phyloP scores from a whole-genome alignment of 1,284 basidiomycete genomes.

The Bjerkandera adusta region DNA sequence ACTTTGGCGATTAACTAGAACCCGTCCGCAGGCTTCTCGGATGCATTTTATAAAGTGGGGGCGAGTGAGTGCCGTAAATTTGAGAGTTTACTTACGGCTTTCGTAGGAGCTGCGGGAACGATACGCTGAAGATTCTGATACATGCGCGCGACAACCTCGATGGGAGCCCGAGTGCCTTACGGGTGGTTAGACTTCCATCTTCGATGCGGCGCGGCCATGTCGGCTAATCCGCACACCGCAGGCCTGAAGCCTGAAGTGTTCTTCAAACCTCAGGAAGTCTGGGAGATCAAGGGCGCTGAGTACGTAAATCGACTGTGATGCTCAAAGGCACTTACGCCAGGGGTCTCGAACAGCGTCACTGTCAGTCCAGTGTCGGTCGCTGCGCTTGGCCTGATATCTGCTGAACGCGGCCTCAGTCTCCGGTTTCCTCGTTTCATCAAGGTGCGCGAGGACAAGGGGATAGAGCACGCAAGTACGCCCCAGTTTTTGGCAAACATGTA shows the following conservation, averaged over 20 bases:
- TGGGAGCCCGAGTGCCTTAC: conserved; percentile 62
- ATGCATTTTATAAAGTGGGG: conserved; percentile 77
- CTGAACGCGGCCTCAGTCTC: conserved; percentile 72
- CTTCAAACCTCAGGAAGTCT: conserved; percentile 85
- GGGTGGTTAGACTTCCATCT: conserved; percentile 47
- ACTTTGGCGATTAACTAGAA: neutral
- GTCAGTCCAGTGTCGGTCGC: conserved; percentile 88
- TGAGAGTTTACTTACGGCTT: conserved; percentile 8
- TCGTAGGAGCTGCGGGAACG: conserved; percentile 53
- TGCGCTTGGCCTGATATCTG: conserved; percentile 67
- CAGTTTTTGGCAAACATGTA: conserved; percentile 73
- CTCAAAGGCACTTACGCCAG: neutral
- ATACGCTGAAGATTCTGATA: conserved; percentile 65
- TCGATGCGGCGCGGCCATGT: neutral
- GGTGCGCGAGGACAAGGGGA: conserved; percentile 76
- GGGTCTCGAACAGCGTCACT: conserved; percentile 59
- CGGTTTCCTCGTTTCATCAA: conserved; percentile 90
- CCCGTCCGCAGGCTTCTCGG: conserved; percentile 70
- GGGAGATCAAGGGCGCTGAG: conserved; percentile 93
- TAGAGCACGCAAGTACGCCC: conserved; percentile 78
- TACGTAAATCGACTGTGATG: conserved; percentile 33
- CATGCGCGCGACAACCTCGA: conserved; percentile 57
- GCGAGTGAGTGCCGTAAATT: conserved; percentile 8
- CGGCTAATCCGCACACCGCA: conserved; percentile 24
- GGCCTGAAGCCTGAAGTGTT: conserved; percentile 81